Evolutionary conservation across 306 rosid species (phyloP), one percentile per base, ranked within the genome.

Genomic region (Vigna reflexopilosa): DNA sequence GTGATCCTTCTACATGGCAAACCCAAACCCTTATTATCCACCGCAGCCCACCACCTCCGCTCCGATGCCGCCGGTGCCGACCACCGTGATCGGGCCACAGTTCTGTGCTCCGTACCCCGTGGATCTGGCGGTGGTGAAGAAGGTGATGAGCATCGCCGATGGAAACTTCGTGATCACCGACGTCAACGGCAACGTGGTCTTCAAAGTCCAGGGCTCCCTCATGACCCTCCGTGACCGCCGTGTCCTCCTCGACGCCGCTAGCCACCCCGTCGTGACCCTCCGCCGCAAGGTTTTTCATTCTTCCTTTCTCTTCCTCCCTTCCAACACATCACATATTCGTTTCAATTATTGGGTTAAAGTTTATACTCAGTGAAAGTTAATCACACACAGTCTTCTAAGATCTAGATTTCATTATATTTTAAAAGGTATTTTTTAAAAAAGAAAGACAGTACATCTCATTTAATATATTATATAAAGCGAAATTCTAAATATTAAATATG

Each of bases 141-240:
- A 91, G 59, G 86, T 82, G 4, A 15, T 76, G 52, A 59, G 80
- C 17, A 4, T 87, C 5, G 20, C 80, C 1, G 84, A 75, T 9
- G 20, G 20, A 20, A 82, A 73, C 80, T 89, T 87, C 44, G 64
- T 42, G 2, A 87, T 89, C 63, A 81, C 86, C 0, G 96, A 89
- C 45, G 16, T 81, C 0, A 86, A 87, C 52, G 88, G 85, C 28
- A 87, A 79, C 79, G 36, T 82, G 14, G 54, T 86, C 45, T 86
- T 89, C 73, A 84, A 86, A 70, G 75, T 91, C 0, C 83, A 80
- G 12, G 90, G 80, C 2, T 65, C 87, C 26, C 55, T 85, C 38
- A 3, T 85, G n/a, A 42, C 42, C 19, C 32, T 77, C 7, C 87
- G 52, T 51, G 83, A 81, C 7, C 87, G 80, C 9, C 89, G 88